Evolutionary conservation across 2,329 filamentous ascomycete genomes (phyloP).

Genomic region (Hymenoscyphus occultus): DNA sequence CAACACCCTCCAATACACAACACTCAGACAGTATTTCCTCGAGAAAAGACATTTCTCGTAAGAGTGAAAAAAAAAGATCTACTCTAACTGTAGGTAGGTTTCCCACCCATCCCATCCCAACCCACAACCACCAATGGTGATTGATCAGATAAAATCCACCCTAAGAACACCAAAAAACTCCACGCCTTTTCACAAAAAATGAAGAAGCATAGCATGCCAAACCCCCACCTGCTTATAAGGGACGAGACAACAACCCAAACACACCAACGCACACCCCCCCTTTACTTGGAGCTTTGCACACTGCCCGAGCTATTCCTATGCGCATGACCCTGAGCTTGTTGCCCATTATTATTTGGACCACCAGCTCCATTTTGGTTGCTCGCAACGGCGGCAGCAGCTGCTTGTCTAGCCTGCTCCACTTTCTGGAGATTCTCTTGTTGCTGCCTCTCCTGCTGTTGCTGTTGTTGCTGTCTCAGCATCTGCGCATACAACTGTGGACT

Average conservation of each 20-base stretch:
- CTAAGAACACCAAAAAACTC: slow-evolving; percentile 7
- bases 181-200: background rate
- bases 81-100: background rate
- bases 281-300: slow-evolving; percentile 26
- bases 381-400: slow-evolving; percentile 13
- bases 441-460: slow-evolving; percentile 43
- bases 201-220: background rate
- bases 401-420: slow-evolving; percentile 34
- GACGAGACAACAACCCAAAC: slow-evolving; percentile 2
- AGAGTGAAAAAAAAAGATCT: background rate
- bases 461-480: slow-evolving; percentile 51
- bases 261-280: slow-evolving; percentile 2
- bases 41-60: too few relatives aligned
- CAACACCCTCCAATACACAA: too few relatives aligned
- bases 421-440: slow-evolving; percentile 39
- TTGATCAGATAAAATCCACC: background rate
- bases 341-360: slow-evolving; percentile 18
- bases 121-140: background rate
- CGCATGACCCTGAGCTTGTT: slow-evolving; percentile 26
- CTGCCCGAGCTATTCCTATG: slow-evolving; percentile 28
- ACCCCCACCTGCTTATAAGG: background rate
- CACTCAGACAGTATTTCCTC: too few relatives aligned
- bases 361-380: slow-evolving; percentile 15
- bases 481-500: slow-evolving; percentile 48
- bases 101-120: background rate